phyloP scores from a whole-genome alignment of 257 asterid genomes.

The Primulina huaijiensis region DNA sequence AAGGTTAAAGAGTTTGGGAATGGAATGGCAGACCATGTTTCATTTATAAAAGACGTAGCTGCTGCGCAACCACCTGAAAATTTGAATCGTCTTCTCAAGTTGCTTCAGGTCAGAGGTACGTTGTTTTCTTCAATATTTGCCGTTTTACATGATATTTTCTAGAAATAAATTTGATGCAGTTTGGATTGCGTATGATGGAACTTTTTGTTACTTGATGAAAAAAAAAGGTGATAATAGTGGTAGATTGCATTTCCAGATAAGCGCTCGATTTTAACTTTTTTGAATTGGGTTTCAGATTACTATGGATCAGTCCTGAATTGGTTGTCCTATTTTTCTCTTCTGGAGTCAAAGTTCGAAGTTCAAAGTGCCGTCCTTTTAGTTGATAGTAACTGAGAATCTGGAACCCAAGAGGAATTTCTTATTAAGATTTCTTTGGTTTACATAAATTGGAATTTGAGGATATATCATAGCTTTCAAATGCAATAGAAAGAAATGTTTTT shows the following conservation, averaged over 20 bases:
- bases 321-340: background rate
- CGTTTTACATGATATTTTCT: background rate
- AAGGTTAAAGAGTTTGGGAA: slow-evolving; percentile 1
- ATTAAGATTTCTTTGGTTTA: background rate
- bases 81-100: slow-evolving; percentile 70
- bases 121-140: background rate
- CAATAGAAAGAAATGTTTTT: slow-evolving; percentile 2
- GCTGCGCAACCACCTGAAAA: slow-evolving; percentile 77
- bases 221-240: background rate
- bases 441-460: background rate
- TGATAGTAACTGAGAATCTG: background rate
- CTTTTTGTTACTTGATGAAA: background rate
- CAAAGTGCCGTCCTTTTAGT: background rate
- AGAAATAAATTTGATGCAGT: background rate
- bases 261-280: background rate
- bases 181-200: background rate
- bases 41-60: slow-evolving; percentile 76
- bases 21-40: slow-evolving; percentile 55
- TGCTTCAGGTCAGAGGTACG: slow-evolving; percentile 85
- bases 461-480: background rate
- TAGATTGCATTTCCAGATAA: background rate
- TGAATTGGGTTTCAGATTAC: background rate
- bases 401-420: background rate
- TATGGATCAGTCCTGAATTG: background rate
- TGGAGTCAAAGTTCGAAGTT: background rate